These are phyloP conservation scores for Colletotrichum sojae DNA, from an alignment of 2,329 filamentous ascomycete genomes.

Conservation along the genomic window DNA sequence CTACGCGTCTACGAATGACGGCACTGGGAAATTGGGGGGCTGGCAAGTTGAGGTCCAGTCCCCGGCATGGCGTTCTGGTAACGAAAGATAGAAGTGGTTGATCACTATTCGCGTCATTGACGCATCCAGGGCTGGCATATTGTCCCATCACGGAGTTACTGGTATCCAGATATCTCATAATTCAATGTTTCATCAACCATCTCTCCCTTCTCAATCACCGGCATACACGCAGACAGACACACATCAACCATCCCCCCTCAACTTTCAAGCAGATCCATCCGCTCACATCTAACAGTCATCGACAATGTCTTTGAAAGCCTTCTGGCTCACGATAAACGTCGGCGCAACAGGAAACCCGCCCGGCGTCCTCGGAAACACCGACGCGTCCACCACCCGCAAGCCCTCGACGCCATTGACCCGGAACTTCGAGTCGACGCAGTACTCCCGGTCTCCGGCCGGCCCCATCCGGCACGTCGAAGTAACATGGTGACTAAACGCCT, in stretches of 20 bases:
- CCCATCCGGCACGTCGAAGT: constrained; percentile 69
- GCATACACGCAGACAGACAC: no score
- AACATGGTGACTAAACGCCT: constrained; percentile 66
- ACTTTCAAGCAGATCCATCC: background rate
- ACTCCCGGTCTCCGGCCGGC: constrained; percentile 62
- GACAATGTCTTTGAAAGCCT: constrained; percentile 23
- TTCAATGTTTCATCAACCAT: background rate
- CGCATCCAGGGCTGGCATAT: background rate
- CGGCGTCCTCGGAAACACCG: constrained; percentile 60
- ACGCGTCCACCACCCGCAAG: constrained; percentile 74
- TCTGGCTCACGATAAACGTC: constrained; percentile 20
- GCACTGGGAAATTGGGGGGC: background rate
- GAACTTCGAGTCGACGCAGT: constrained; percentile 69
- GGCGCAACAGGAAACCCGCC: constrained; percentile 19
- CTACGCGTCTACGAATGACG: constrained; percentile 21
- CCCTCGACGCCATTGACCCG: constrained; percentile 66
- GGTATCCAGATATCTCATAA: constrained; percentile 9
- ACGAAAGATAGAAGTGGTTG: constrained; percentile 3
- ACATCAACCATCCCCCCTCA: background rate
- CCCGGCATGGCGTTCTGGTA: constrained; percentile 11
- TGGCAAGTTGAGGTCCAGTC: constrained; percentile 4
- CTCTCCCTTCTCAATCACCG: background rate
- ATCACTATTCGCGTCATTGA: background rate
- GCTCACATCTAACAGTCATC: background rate
- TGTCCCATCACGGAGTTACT: background rate